Conservation (phyloP, 78 protist species). For the Dictyostelium brefeldianum region DNA sequence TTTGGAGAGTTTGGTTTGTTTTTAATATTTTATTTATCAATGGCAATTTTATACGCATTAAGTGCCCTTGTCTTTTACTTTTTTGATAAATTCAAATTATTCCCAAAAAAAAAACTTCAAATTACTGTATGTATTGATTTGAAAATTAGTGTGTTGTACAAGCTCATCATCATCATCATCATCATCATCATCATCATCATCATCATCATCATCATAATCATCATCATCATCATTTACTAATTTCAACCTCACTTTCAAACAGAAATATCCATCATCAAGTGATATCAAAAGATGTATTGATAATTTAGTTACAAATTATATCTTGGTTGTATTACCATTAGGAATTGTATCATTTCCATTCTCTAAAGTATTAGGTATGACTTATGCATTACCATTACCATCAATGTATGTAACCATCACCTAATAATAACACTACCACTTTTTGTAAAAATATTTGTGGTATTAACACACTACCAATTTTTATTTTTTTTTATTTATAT, state of each 20-base stretch:
- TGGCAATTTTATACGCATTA: conserved; percentile 62
- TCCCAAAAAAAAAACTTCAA: conserved; percentile 64
- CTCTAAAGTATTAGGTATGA: conserved; percentile 60
- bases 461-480: too few relatives aligned
- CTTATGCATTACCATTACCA: conserved; percentile 67
- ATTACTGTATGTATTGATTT: conserved; percentile 32
- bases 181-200: too few relatives aligned
- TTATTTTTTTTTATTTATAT: neutral
- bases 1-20: conserved; percentile 74
- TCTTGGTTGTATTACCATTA: conserved; percentile 49
- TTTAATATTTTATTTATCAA: conserved; percentile 36
- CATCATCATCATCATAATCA: too few relatives aligned
- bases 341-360: conserved; percentile 62
- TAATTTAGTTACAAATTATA: conserved; percentile 51
- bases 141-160: too few relatives aligned
- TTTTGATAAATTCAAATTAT: conserved; percentile 63
- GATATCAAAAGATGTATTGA: conserved; percentile 75
- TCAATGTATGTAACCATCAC: conserved; percentile 50
- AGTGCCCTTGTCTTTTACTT: conserved; percentile 51
- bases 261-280: conserved; percentile 53
- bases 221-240: too few relatives aligned
- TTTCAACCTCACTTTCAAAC: too few relatives aligned
- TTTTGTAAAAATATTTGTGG: neutral
- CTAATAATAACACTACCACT: neutral
- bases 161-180: too few relatives aligned